Conservation (phyloP, 768 basidiomycete genomes). For the Psilocybe cubensis region DNA sequence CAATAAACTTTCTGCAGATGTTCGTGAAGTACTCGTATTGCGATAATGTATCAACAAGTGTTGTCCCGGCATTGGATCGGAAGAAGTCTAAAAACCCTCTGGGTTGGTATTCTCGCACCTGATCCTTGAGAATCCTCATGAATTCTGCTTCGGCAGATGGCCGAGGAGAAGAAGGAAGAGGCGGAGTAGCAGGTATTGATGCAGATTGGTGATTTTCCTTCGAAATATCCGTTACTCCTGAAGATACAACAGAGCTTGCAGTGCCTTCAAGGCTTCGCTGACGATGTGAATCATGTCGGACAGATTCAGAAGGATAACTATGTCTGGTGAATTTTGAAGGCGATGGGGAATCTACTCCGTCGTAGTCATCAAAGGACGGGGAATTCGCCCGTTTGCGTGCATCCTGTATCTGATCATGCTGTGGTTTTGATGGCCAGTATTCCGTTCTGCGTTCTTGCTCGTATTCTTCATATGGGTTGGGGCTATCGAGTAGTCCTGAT, state of each 20-base stretch:
- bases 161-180: conserved; percentile 1
- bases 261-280: neutral
- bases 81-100: conserved; percentile 49
- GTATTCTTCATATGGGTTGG: conserved; percentile 7
- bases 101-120: conserved; percentile 44
- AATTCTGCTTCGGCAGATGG: conserved; percentile 28
- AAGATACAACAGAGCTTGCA: neutral
- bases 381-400: conserved; percentile 26
- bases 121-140: conserved; percentile 35
- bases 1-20: conserved; percentile 49
- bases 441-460: too few species aligned
- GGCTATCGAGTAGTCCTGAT: conserved; percentile 16
- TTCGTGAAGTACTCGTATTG: conserved; percentile 58
- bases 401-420: neutral
- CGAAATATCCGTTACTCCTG: neutral
- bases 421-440: too few species aligned
- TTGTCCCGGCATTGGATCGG: conserved; percentile 31
- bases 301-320: conserved; percentile 16
- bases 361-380: conserved; percentile 29
- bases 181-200: neutral
- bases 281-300: conserved; percentile 13
- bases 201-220: neutral
- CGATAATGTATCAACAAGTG: conserved; percentile 43
- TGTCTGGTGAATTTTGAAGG: conserved; percentile 14
- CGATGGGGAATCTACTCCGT: conserved; percentile 8